Percentiles rank a stretch among this genome's conserved stretches.
phyloP scores from a whole-genome alignment of 2,329 filamentous ascomycete genomes.

The Trichoderma polysporum region DNA sequence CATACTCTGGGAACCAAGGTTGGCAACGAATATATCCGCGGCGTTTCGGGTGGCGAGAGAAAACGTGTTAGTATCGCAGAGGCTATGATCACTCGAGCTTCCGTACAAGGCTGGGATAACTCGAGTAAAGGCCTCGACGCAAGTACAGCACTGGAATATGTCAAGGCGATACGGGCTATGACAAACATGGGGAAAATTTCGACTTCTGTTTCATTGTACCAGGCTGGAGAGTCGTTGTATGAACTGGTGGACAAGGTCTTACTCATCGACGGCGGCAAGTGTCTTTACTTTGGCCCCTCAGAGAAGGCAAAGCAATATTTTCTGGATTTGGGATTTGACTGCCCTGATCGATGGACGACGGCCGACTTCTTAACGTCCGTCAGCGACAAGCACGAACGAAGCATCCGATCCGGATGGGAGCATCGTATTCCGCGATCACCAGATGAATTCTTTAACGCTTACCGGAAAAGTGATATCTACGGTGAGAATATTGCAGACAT shows the following conservation, averaged over 20 bases:
- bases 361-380: slow-evolving; percentile 77
- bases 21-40: slow-evolving; percentile 66
- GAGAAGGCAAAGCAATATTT: slow-evolving; percentile 68
- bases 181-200: slow-evolving; percentile 71
- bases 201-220: slow-evolving; percentile 70
- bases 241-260: slow-evolving; percentile 73
- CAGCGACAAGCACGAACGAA: slow-evolving; percentile 70
- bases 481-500: slow-evolving; percentile 61
- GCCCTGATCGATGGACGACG: slow-evolving; percentile 68
- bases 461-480: slow-evolving; percentile 62
- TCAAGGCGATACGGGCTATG: slow-evolving; percentile 60
- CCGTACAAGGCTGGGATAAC: slow-evolving; percentile 72
- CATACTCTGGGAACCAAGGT: slow-evolving; percentile 69
- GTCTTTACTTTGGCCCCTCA: slow-evolving; percentile 68
- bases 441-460: slow-evolving; percentile 65
- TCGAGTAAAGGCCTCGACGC: slow-evolving; percentile 70
- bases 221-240: slow-evolving; percentile 65
- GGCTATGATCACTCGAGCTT: slow-evolving; percentile 57
- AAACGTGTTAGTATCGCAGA: slow-evolving; percentile 78
- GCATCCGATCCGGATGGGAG: slow-evolving; percentile 65
- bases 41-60: slow-evolving; percentile 62
- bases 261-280: slow-evolving; percentile 70
- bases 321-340: slow-evolving; percentile 67
- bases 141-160: slow-evolving; percentile 71
- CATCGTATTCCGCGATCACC: slow-evolving; percentile 66